Percentiles rank a stretch among this genome's conserved stretches.
Evolutionary conservation across 768 basidiomycete species (phyloP).

Genomic region (Termitomyces sp.): DNA sequence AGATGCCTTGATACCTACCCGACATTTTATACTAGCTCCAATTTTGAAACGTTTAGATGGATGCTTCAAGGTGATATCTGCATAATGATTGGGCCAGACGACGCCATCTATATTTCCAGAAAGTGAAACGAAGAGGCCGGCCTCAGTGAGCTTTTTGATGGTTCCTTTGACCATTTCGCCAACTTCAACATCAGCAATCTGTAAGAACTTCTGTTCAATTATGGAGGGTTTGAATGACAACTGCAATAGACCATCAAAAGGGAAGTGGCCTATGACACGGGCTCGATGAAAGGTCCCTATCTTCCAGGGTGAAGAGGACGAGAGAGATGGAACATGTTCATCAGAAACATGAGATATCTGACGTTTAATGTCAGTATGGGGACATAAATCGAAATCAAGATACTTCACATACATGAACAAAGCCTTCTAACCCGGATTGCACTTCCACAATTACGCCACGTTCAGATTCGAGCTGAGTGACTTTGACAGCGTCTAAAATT

Average conservation of each 20-base stretch:
- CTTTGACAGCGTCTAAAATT: constrained; percentile 67
- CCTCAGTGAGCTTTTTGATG: constrained; percentile 79
- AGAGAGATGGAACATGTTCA: constrained; percentile 80
- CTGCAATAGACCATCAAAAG: constrained; percentile 84
- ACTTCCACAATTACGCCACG: constrained; percentile 77
- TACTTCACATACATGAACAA: constrained; percentile 71
- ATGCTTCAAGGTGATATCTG: constrained; percentile 92
- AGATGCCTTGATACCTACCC: constrained; percentile 45
- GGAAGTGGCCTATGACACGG: constrained; percentile 82
- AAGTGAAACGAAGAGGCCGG: constrained; percentile 80
- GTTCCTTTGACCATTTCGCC: constrained; percentile 87
- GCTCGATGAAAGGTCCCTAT: constrained; percentile 76
- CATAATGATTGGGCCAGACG: constrained; percentile 92
- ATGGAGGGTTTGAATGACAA: constrained; percentile 83
- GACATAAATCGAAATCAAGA: not conserved
- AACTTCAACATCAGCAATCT: constrained; percentile 75
- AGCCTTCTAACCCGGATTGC: constrained; percentile 63
- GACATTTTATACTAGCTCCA: constrained; percentile 79
- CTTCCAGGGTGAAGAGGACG: constrained; percentile 79
- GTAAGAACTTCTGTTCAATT: constrained; percentile 82
- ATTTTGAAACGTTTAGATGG: constrained; percentile 88
- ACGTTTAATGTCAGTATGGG: constrained; percentile 5
- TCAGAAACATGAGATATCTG: constrained; percentile 95
- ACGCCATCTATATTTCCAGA: constrained; percentile 89
- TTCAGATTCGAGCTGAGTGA: constrained; percentile 72